phyloP scores from a whole-genome alignment of 352 stramenopile species.

The Proteromonas lacertae region DNA sequence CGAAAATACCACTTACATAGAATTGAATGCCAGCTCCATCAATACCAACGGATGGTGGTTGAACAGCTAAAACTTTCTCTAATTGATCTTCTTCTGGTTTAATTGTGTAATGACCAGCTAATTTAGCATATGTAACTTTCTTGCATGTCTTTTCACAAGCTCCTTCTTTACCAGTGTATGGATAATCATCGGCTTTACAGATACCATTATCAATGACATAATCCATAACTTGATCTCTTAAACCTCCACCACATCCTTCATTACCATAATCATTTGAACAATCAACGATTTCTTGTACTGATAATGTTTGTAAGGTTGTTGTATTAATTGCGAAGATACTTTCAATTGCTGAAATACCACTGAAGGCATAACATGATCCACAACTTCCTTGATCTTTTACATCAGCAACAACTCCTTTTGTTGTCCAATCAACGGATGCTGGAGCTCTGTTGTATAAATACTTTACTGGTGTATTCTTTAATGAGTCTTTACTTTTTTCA shows the following conservation, averaged over 20 bases:
- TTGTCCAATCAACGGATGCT: slow-evolving; percentile 18
- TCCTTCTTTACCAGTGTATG: slow-evolving; percentile 10
- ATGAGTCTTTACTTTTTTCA: background rate
- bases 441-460: background rate
- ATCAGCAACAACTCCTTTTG: slow-evolving; percentile 13
- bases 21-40: slow-evolving; percentile 12
- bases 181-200: slow-evolving; percentile 13
- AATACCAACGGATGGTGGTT: slow-evolving; percentile 19
- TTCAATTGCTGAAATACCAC: slow-evolving; percentile 17
- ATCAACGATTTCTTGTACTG: slow-evolving; percentile 18
- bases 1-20: slow-evolving; percentile 21
- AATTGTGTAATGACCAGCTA: slow-evolving; percentile 12
- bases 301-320: slow-evolving; percentile 14
- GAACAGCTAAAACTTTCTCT: slow-evolving; percentile 21
- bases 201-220: slow-evolving; percentile 10
- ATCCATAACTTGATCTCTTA: slow-evolving; percentile 17
- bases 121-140: slow-evolving; percentile 6
- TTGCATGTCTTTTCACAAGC: slow-evolving; percentile 7
- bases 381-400: slow-evolving; percentile 24
- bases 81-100: slow-evolving; percentile 26
- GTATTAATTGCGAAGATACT: slow-evolving; percentile 19
- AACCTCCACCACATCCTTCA: slow-evolving; percentile 20
- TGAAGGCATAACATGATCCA: slow-evolving; percentile 30
- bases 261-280: slow-evolving; percentile 22
- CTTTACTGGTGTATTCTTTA: background rate